phyloP scores from a whole-genome alignment of 495 filamentous ascomycete species.

The Penicillium malachiteum region DNA sequence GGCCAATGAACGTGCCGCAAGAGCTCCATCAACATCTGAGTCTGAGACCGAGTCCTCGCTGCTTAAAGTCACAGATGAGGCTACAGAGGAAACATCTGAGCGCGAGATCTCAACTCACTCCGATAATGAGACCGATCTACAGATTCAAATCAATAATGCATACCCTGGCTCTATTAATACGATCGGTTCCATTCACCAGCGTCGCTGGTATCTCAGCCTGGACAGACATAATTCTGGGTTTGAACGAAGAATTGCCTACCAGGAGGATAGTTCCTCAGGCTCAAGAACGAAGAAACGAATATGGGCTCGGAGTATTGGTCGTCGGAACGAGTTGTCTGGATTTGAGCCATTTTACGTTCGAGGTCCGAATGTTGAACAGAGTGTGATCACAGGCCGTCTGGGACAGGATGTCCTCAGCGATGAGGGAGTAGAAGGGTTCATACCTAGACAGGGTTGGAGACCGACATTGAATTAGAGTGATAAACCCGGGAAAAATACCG shows the following conservation, averaged over 20 bases:
- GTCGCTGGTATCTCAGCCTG: constrained; percentile 60
- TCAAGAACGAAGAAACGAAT: constrained; percentile 16
- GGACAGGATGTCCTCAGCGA: constrained; percentile 57
- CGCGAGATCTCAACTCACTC: constrained; percentile 6
- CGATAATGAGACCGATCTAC: constrained; percentile 32
- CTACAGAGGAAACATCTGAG: background rate
- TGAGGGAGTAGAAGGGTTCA: constrained; percentile 55
- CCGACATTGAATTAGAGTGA: constrained; percentile 49
- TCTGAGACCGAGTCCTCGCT: constrained; percentile 9
- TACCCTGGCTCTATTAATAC: constrained; percentile 62
- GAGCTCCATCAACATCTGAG: constrained; percentile 20
- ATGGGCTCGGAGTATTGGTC: constrained; percentile 19
- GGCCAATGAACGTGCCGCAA: background rate
- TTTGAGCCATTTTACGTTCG: constrained; percentile 60
- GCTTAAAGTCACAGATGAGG: background rate
- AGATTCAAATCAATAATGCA: constrained; percentile 60
- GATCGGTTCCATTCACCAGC: constrained; percentile 63
- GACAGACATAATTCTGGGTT: constrained; percentile 58
- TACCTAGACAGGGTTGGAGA: constrained; percentile 57
- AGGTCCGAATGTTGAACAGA: constrained; percentile 57
- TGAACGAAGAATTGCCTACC: constrained; percentile 13
- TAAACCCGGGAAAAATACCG: too few species aligned
- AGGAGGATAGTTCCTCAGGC: background rate
- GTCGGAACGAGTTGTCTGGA: constrained; percentile 8
- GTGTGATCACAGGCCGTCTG: constrained; percentile 60